Conservation (phyloP, 768 basidiomycete species). For the Galerina sulciceps region DNA sequence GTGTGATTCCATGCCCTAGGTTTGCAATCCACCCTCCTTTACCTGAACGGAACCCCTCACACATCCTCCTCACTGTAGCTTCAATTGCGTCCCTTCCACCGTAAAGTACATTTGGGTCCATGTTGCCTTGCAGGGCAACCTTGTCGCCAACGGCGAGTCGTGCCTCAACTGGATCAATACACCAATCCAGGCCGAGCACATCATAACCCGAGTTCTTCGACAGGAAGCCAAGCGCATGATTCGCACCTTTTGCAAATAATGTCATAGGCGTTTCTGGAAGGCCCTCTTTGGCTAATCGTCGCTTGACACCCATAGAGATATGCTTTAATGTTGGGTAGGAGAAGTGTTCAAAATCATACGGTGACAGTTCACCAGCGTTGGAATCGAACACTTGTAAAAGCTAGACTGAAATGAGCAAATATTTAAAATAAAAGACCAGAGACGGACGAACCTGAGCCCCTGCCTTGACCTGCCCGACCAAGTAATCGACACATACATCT, state of each 20-base stretch:
- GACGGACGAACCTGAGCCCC: constrained; percentile 84
- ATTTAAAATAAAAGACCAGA: not conserved
- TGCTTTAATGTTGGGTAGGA: constrained; percentile 78
- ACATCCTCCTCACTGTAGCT: constrained; percentile 81
- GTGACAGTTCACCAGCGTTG: constrained; percentile 91
- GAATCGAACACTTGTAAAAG: constrained; percentile 98
- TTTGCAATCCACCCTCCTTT: constrained; percentile 94
- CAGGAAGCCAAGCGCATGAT: constrained; percentile 65
- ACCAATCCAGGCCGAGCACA: constrained; percentile 92
- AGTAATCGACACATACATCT: constrained; percentile 86
- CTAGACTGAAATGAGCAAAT: constrained; percentile 42
- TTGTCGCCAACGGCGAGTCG: constrained; percentile 61
- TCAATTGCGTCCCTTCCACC: constrained; percentile 89
- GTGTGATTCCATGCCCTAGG: constrained; percentile 96
- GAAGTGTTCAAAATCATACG: constrained; percentile 83
- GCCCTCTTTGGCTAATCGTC: constrained; percentile 53
- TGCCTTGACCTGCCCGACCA: constrained; percentile 92
- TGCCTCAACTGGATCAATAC: constrained; percentile 76
- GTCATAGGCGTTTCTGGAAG: constrained; percentile 78
- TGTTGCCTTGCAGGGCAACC: constrained; percentile 87
- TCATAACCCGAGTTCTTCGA: constrained; percentile 78
- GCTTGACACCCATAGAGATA: constrained; percentile 73
- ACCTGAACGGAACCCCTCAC: constrained; percentile 68
- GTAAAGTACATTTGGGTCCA: constrained; percentile 88
- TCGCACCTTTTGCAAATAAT: constrained; percentile 94